Conservation (phyloP, 441 rosid genomes). For the Biscutella laevigata region DNA sequence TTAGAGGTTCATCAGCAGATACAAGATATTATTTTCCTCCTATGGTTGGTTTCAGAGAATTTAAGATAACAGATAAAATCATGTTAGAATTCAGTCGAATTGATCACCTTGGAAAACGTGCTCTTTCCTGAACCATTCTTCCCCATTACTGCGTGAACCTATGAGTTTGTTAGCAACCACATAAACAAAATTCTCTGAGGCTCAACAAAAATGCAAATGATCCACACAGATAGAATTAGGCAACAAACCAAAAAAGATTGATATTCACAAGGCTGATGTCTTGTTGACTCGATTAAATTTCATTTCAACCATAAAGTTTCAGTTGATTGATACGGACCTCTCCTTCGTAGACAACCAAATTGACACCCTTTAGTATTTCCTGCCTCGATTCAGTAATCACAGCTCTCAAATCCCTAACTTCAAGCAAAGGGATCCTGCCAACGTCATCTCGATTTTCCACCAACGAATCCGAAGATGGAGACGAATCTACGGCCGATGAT, state of each 20-base stretch:
- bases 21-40: not conserved
- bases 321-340: conserved; percentile 41
- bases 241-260: too few species aligned
- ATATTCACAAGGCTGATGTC: not conserved
- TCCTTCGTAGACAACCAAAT: conserved; percentile 64
- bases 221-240: not conserved
- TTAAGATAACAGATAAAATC: not conserved
- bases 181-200: conserved; percentile 12
- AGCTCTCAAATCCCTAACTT: conserved; percentile 55
- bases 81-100: not conserved
- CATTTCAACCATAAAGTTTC: not conserved
- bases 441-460: conserved; percentile 14
- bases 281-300: not conserved
- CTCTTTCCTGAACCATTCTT: conserved; percentile 99
- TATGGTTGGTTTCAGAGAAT: not conserved
- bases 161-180: conserved; percentile 8
- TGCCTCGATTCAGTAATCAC: conserved; percentile 57
- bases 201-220: not conserved
- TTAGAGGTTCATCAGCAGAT: not conserved
- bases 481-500: not conserved
- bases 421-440: conserved; percentile 31
- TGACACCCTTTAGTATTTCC: conserved; percentile 75
- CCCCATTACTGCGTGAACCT: conserved; percentile 95
- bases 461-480: not conserved
- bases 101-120: conserved; percentile 73